Percentiles rank a stretch among this genome's conserved stretches.
Conservation (phyloP, 306 rosid species). For the Arachis hypogaea region DNA sequence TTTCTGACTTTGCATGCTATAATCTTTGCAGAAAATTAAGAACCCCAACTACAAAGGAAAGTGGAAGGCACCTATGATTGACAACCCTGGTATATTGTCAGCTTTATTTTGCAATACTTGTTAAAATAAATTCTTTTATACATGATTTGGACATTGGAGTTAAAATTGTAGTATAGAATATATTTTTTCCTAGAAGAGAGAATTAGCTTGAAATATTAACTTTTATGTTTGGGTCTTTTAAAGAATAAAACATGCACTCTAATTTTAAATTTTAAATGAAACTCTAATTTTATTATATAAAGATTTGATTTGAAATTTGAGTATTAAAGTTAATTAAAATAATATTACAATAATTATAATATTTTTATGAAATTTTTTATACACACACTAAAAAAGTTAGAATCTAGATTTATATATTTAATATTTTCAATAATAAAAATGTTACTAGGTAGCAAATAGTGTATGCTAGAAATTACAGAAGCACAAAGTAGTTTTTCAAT, state of each 20-base stretch:
- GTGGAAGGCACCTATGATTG: constrained; percentile 97
- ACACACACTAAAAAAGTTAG: no score
- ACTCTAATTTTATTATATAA: no score
- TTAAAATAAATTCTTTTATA: not conserved
- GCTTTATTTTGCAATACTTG: not conserved
- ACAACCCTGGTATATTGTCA: constrained; percentile 79
- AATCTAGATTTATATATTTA: no score
- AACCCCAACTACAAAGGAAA: constrained; percentile 91
- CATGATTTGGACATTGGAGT: no score
- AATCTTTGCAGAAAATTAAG: constrained; percentile 77
- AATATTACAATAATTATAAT: no score
- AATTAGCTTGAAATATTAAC: no score
- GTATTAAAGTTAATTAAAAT: no score
- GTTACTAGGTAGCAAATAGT: not conserved
- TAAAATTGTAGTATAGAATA: no score
- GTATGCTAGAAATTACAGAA: not conserved
- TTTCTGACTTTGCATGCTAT: constrained; percentile 27
- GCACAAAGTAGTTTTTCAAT: not conserved
- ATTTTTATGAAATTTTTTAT: no score
- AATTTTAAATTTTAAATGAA: no score
- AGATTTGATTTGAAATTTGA: not conserved
- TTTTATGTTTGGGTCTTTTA: not conserved
- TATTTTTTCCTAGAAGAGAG: no score
- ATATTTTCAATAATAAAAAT: not conserved
- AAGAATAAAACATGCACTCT: no score